A percentile compares a stretch with the other conserved stretches of the same genome.
phyloP scores from a whole-genome alignment of 163 green algal species.

The Coccomyxa subellipsoidea region DNA sequence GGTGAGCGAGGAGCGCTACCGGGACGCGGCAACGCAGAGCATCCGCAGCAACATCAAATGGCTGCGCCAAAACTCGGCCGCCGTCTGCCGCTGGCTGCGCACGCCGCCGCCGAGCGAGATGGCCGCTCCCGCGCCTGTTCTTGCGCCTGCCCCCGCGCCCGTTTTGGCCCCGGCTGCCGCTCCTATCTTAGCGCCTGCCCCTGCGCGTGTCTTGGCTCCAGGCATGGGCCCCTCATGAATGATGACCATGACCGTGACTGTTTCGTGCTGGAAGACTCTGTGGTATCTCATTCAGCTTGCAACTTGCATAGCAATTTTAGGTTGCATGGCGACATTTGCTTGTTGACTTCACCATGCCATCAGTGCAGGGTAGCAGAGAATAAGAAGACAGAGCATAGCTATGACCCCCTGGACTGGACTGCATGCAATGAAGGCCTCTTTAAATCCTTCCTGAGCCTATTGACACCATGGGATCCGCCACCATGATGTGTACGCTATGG shows the following conservation, averaged over 20 bases:
- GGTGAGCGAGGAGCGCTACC: conserved; percentile 26
- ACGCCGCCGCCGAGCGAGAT: not conserved
- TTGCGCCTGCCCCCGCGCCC: not conserved
- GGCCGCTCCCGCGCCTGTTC: not conserved
- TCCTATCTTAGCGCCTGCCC: not conserved
- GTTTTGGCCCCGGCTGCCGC: not conserved
- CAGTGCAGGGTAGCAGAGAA: no score
- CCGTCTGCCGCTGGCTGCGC: conserved; percentile 39
- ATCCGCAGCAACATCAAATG: conserved; percentile 41
- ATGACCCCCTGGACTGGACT: no score
- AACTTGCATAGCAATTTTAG: no score
- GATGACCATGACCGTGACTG: not conserved
- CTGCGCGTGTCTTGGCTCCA: not conserved
- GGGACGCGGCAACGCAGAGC: conserved; percentile 32
- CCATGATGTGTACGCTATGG: no score
- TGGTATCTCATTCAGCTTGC: not conserved
- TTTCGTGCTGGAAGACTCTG: not conserved
- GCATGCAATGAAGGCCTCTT: no score
- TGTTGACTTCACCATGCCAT: no score
- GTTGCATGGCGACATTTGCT: no score
- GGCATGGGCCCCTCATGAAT: not conserved
- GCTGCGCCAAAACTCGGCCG: conserved; percentile 25
- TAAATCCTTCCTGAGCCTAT: no score
- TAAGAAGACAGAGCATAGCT: no score
- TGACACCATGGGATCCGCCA: no score